Conservation (phyloP, 164 flowering plant genomes). For the Chimonanthus praecox region DNA sequence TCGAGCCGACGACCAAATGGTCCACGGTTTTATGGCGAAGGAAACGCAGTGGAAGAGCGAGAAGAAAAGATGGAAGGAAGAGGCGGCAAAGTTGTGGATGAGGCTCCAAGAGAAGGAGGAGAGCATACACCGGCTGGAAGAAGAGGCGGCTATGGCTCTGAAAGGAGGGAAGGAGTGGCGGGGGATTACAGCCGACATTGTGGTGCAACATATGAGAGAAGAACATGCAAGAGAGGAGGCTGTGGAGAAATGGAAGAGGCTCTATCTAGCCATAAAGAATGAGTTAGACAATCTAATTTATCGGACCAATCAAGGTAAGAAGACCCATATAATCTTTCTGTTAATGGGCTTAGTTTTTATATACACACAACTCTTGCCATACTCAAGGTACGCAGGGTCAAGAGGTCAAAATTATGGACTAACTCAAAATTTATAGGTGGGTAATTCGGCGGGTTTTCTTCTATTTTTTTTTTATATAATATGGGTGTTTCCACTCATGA, state of each 20-base stretch:
- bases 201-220: constrained; percentile 44
- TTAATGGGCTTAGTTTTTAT: no score
- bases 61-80: constrained; percentile 13
- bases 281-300: constrained; percentile 80
- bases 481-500: no score
- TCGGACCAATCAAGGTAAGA: constrained; percentile 43
- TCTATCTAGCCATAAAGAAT: constrained; percentile 66
- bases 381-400: no score
- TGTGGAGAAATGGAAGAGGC: constrained; percentile 74
- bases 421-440: no score
- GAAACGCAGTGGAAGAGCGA: constrained; percentile 8
- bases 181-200: constrained; percentile 16
- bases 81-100: constrained; percentile 3
- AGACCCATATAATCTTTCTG: no score
- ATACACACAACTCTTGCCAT: no score
- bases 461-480: no score
- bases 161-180: constrained; percentile 21
- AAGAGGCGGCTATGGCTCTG: constrained; percentile 4
- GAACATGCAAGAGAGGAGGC: constrained; percentile 61
- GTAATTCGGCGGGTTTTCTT: no score
- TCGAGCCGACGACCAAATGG: background rate
- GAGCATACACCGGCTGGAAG: constrained; percentile 5
- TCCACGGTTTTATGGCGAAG: background rate
- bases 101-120: constrained; percentile 6
- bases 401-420: no score